These are phyloP conservation scores for Fusarium verrucosum DNA, from an alignment of 2,329 filamentous ascomycete genomes.

Conservation along the genomic window DNA sequence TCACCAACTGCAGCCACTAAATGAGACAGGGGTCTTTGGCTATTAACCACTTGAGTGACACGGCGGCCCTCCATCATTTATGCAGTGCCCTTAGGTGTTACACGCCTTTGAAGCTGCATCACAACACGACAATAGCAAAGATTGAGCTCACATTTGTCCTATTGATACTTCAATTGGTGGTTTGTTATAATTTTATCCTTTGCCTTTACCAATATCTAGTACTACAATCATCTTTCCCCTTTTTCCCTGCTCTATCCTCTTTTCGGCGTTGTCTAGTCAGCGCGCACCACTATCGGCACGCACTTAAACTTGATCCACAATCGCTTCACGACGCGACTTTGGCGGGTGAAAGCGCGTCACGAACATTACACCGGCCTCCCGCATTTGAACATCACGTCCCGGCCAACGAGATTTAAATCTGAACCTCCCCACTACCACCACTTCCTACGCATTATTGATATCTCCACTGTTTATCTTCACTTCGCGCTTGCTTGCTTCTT, in stretches of 20 bases:
- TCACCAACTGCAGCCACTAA: slow-evolving; percentile 34
- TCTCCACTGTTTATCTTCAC: slow-evolving; percentile 18
- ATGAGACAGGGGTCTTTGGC: slow-evolving; percentile 14
- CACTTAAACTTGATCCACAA: slow-evolving; percentile 43
- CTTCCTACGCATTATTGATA: slow-evolving; percentile 16
- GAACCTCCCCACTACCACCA: slow-evolving; percentile 27
- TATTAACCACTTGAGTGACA: slow-evolving; percentile 37
- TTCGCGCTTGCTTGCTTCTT: slow-evolving; percentile 13
- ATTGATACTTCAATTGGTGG: background rate
- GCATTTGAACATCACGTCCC: slow-evolving; percentile 45
- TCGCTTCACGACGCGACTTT: slow-evolving; percentile 47
- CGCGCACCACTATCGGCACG: slow-evolving; percentile 23
- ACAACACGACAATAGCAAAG: slow-evolving; percentile 24
- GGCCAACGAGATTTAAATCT: slow-evolving; percentile 36
- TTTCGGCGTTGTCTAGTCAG: slow-evolving; percentile 29
- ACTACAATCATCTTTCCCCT: background rate
- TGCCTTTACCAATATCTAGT: background rate
- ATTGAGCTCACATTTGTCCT: background rate
- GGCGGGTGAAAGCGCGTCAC: slow-evolving; percentile 49
- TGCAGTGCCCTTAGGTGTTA: slow-evolving; percentile 4
- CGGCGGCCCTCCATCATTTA: slow-evolving; percentile 33
- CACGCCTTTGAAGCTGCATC: slow-evolving; percentile 21
- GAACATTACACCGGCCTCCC: slow-evolving; percentile 53
- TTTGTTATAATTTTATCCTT: slow-evolving; percentile 2
- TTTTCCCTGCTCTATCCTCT: background rate